phyloP scores from a whole-genome alignment of 257 asterid genomes.

The Ophiorrhiza pumila region DNA sequence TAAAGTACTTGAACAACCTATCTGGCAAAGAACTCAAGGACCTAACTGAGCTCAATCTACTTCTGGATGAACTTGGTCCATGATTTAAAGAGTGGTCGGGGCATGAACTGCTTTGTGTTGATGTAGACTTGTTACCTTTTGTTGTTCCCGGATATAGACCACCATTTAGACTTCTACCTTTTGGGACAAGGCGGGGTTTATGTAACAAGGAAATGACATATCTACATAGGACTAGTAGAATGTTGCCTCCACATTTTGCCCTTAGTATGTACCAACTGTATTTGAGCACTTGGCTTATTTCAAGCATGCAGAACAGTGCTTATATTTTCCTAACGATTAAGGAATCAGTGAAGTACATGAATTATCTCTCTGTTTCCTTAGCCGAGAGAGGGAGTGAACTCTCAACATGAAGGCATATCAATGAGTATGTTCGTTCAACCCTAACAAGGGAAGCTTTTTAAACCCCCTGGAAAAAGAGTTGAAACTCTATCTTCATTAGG shows the following conservation, averaged over 20 bases:
- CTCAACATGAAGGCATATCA: too few species aligned
- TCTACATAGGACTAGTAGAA: conserved; percentile 65
- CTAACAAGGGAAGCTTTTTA: too few species aligned
- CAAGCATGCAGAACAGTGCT: not conserved
- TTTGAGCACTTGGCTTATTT: conserved; percentile 1
- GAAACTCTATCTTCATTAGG: too few species aligned
- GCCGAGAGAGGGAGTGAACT: too few species aligned
- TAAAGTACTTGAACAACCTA: conserved; percentile 26
- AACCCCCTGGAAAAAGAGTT: too few species aligned
- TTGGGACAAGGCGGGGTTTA: conserved; percentile 50
- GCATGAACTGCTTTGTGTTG: conserved; percentile 76
- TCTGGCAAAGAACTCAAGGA: conserved; percentile 54
- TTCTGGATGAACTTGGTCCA: conserved; percentile 78
- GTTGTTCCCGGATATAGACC: conserved; percentile 62
- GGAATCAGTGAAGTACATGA: too few species aligned
- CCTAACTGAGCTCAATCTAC: conserved; percentile 51
- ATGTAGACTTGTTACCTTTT: conserved; percentile 84
- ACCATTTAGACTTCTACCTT: conserved; percentile 75
- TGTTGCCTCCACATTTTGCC: conserved; percentile 85
- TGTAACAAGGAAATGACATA: conserved; percentile 65
- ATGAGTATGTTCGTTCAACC: too few species aligned
- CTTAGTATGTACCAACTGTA: conserved; percentile 49
- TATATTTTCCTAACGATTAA: conserved; percentile 20
- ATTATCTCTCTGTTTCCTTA: too few species aligned
- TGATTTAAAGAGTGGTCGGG: conserved; percentile 87